Conservation (phyloP, 306 rosid species). For the Begonia loranthoides region DNA sequence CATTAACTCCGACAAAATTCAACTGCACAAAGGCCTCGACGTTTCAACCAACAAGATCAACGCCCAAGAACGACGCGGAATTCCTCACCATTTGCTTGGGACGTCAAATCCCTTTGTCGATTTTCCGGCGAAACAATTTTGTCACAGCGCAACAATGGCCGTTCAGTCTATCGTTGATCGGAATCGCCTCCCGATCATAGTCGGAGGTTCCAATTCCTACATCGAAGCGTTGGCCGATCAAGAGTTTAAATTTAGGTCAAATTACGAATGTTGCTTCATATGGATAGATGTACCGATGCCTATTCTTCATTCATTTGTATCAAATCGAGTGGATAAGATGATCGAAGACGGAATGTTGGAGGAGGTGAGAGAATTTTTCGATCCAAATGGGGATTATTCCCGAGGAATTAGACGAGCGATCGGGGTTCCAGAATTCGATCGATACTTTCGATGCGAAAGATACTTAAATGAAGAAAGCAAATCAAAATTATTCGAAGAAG, state of each 20-base stretch:
- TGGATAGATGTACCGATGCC: conserved; percentile 63
- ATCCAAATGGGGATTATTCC: conserved; percentile 33
- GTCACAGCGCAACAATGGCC: conserved; percentile 20
- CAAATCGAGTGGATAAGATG: conserved; percentile 59
- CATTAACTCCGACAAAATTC: conserved; percentile 88
- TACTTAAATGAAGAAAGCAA: conserved; percentile 13
- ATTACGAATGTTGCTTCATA: conserved; percentile 48
- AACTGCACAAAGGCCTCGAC: conserved; percentile 66
- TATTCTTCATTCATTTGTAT: conserved; percentile 30
- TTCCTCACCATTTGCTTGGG: conserved; percentile 76
- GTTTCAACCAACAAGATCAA: conserved; percentile 65
- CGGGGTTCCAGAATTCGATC: conserved; percentile 75
- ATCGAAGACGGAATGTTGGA: conserved; percentile 42
- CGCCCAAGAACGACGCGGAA: conserved; percentile 42
- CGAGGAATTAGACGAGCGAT: conserved; percentile 62
- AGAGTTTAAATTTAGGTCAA: conserved; percentile 27
- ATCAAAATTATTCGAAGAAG: conserved; percentile 18
- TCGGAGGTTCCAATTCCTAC: conserved; percentile 82
- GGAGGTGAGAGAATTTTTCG: conserved; percentile 34
- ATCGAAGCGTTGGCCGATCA: conserved; percentile 48
- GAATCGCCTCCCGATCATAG: conserved; percentile 53
- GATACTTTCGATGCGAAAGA: conserved; percentile 30
- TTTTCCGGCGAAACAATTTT: conserved; percentile 39
- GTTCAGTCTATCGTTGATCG: conserved; percentile 27
- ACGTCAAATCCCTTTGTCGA: conserved; percentile 31